A percentile compares a stretch with the other conserved stretches of the same genome.
These are phyloP conservation scores for Rugonectria rugulosa DNA, from an alignment of 2,329 filamentous ascomycete genomes.

Conservation along the genomic window DNA sequence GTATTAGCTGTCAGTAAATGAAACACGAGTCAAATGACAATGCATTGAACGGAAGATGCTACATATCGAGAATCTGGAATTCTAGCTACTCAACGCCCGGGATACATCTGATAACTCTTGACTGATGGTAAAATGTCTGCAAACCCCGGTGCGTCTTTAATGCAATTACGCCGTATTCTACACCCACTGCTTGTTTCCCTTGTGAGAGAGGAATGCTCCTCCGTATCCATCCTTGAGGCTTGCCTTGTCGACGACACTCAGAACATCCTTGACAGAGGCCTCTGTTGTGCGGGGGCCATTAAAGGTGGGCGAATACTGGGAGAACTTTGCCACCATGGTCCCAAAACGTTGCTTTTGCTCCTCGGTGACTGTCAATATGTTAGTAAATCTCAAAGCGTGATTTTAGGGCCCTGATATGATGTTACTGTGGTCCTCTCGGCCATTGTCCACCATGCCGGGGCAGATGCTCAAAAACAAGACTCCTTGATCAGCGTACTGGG, in stretches of 20 bases:
- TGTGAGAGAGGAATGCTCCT: slow-evolving; percentile 62
- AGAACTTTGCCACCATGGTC: slow-evolving; percentile 41
- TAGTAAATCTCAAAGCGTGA: not conserved
- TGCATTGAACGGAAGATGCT: too few species aligned
- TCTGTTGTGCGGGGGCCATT: slow-evolving; percentile 43
- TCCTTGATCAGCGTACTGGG: slow-evolving; percentile 56
- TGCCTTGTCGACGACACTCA: slow-evolving; percentile 45
- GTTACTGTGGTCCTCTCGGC: slow-evolving; percentile 39
- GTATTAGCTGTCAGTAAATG: too few species aligned
- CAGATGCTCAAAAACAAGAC: slow-evolving; percentile 60
- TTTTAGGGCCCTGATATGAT: not conserved
- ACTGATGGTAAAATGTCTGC: too few species aligned
- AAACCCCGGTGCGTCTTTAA: too few species aligned
- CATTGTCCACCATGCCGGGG: slow-evolving; percentile 60
- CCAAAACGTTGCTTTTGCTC: slow-evolving; percentile 37
- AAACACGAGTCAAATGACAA: too few species aligned
- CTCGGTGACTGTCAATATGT: slow-evolving; percentile 24
- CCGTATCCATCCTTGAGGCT: slow-evolving; percentile 55
- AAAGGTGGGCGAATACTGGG: slow-evolving; percentile 50
- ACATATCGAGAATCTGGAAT: too few species aligned
- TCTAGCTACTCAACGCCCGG: too few species aligned
- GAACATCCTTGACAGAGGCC: slow-evolving; percentile 43
- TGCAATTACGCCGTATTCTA: too few species aligned
- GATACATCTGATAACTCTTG: too few species aligned
- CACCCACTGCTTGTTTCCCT: slow-evolving; percentile 60